Percentiles rank a stretch among this genome's conserved stretches.
These are phyloP conservation scores for Gremmenia infestans DNA, from an alignment of 2,329 filamentous ascomycete species.

Conservation along the genomic window DNA sequence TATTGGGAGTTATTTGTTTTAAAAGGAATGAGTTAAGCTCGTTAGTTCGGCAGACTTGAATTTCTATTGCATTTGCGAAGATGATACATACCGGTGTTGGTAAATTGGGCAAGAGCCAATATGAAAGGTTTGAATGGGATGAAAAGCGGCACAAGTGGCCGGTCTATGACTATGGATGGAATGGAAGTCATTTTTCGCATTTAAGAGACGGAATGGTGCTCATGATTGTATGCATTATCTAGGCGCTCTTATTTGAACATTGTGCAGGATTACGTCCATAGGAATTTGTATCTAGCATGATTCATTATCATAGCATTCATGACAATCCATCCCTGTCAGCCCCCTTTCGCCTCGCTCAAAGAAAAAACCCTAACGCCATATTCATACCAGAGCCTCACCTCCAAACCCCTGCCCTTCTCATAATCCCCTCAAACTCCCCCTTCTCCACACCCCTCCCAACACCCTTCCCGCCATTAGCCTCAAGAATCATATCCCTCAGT, in stretches of 20 bases:
- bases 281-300: not conserved
- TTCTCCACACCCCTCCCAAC: conserved; percentile 65
- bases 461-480: conserved; percentile 80
- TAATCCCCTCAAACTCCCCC: conserved; percentile 49
- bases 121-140: too few relatives aligned
- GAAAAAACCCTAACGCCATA: too few relatives aligned
- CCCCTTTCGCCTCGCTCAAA: too few relatives aligned
- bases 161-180: not conserved
- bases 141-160: not conserved
- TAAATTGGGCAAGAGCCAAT: too few relatives aligned
- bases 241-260: too few relatives aligned
- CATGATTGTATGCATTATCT: too few relatives aligned
- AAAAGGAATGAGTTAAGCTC: too few relatives aligned
- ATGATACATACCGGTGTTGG: not conserved
- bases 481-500: conserved; percentile 87
- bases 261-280: too few relatives aligned
- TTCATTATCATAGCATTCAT: not conserved
- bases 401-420: conserved; percentile 31
- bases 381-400: conserved; percentile 9
- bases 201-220: too few relatives aligned
- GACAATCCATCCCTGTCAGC: too few relatives aligned
- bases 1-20: not conserved
- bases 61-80: not conserved
- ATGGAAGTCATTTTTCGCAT: too few relatives aligned
- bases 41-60: too few relatives aligned